Evolutionary conservation across 2,329 filamentous ascomycete genomes (phyloP), one percentile per base, ranked within the genome.

Genomic region (Juglanconis oblonga): DNA sequence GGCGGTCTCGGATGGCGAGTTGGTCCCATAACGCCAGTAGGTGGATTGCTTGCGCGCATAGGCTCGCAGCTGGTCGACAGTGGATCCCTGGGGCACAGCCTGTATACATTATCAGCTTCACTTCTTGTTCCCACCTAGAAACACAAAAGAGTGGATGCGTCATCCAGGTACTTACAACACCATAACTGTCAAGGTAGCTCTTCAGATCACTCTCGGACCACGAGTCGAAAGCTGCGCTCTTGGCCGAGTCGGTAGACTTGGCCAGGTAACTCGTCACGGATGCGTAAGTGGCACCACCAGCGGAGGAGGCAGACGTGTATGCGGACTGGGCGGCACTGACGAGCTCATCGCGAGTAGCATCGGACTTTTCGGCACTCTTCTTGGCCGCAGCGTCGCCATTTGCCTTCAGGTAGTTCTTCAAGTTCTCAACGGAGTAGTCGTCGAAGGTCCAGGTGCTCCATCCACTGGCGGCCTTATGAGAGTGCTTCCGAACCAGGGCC

Each of bases 361-460:
- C 83, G 48, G 85, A 81, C 72, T 87, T 86, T 65, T 87, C 79
- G 17, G 84, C 81, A 13, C 79, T 80, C 71, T 88, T 79, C 74
- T 85, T 80, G 17, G 83, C 84, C 2, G 81, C 76, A 6, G 76
- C 76, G 64, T 87, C 76, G 32, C 84, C 84, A 47, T 79, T 79
- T 49, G 76, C 76, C 4, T 69, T 68, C 9, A 88, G 76, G 62
- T 86, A 86, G 1, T 76, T 71, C 79, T 86, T 87, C 51, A 94
- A 74, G 68, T 90, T 89, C 3, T 91, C 87, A 55, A 82, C 80
- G 44, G 85, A 89, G 74, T 89, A 87, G 63, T 91, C 91, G 66
- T 93, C 89, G 71, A 92, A 92, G 14, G 87, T 91, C 89, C 90
- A 93, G 3, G 87, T 84, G 61, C 78, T 88, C 78, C 84, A 91